A percentile compares a stretch with the other conserved stretches of the same genome.
phyloP scores from a whole-genome alignment of 2,329 filamentous ascomycete species.

The Coniochaeta sp. region DNA sequence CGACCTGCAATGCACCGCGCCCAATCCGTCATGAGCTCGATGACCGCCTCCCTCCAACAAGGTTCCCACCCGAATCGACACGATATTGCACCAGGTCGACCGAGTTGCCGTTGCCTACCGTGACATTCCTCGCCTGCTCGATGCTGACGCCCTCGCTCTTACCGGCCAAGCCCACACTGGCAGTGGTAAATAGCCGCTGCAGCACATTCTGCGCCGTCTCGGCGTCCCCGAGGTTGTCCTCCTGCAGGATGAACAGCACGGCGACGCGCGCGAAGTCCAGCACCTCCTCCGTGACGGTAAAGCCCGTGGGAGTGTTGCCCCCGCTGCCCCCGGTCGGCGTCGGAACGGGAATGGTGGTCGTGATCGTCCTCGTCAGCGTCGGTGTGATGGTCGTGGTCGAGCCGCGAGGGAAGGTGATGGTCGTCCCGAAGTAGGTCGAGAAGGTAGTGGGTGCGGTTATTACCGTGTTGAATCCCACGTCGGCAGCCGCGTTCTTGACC shows the following conservation, averaged over 20 bases:
- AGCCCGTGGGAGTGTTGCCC: slow-evolving; percentile 26
- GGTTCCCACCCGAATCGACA: slow-evolving; percentile 26
- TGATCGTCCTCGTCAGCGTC: slow-evolving; percentile 19
- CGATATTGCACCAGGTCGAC: slow-evolving; percentile 43
- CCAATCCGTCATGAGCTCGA: neutral
- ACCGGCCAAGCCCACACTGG: slow-evolving; percentile 18
- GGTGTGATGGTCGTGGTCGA: slow-evolving; percentile 13
- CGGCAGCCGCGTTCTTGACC: neutral
- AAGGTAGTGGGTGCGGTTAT: slow-evolving; percentile 15
- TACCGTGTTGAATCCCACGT: slow-evolving; percentile 15
- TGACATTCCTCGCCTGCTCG: slow-evolving; percentile 28
- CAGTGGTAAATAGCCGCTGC: slow-evolving; percentile 46
- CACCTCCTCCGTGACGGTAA: slow-evolving; percentile 45
- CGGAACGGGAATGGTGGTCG: slow-evolving; percentile 12
- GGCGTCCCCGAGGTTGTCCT: slow-evolving; percentile 42
- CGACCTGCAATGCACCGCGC: neutral
- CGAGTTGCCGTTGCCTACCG: slow-evolving; percentile 30
- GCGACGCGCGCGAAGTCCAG: slow-evolving; percentile 58
- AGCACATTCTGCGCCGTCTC: slow-evolving; percentile 46
- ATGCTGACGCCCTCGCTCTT: slow-evolving; percentile 14
- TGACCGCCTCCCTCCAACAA: neutral
- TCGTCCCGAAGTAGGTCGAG: slow-evolving; percentile 24
- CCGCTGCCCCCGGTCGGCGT: slow-evolving; percentile 5
- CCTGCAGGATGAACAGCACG: slow-evolving; percentile 55
- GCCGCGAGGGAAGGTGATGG: slow-evolving; percentile 17